Evolutionary conservation across 2,329 filamentous ascomycete species (phyloP), one percentile per base, ranked within the genome.

Genomic region (Arthrobotrys sinensis): DNA sequence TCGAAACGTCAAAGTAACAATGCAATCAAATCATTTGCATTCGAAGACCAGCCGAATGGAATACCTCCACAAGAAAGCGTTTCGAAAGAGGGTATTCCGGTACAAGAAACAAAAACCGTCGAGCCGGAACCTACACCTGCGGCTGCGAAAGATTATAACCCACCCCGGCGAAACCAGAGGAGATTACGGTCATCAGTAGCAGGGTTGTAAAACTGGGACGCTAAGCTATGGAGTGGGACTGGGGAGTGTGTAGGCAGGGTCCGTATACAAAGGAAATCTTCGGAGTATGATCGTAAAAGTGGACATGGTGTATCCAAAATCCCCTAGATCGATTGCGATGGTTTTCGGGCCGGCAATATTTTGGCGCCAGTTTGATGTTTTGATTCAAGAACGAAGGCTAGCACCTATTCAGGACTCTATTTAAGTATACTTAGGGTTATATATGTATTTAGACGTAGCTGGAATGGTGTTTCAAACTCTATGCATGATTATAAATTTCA

Each of bases 41-140:
- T 55, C n/a, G 48, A 55, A 14, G 28, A 32, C 16, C 24, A 19
- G 19, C 19, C 48, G 1, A 24, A 38, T 16, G 34, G 36, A 7
- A 55, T 16, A 19, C 36, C 34, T 5, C 19, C 34, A 11, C 45
- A 55, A 12, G 38, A 16, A 10, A 36, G 32, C 10, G n/a, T 14
- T n/a, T 21, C n/a, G 1, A 57, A 38, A 16, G 34, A 36, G n/a
- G 12, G 4, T 2, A 3, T 19, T 2, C 48, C n/a, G 7, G 7
- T 10, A 12, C 45, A 66, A 38, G 64, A 67, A 55, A 43, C 48
- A 11, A 36, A 67, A n/a, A 34, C n/a, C 0, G n/a, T 55, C 3
- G 48, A 67, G 16, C 12, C 19, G 19, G 6, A n/a, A 16, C 34
- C 19, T 12, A 40, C 21, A 19, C 28, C 34, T 16, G 10, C n/a